Percentiles rank a stretch among this genome's conserved stretches.
phyloP scores from a whole-genome alignment of 768 basidiomycete species.

The Phlegmacium glaucopus region DNA sequence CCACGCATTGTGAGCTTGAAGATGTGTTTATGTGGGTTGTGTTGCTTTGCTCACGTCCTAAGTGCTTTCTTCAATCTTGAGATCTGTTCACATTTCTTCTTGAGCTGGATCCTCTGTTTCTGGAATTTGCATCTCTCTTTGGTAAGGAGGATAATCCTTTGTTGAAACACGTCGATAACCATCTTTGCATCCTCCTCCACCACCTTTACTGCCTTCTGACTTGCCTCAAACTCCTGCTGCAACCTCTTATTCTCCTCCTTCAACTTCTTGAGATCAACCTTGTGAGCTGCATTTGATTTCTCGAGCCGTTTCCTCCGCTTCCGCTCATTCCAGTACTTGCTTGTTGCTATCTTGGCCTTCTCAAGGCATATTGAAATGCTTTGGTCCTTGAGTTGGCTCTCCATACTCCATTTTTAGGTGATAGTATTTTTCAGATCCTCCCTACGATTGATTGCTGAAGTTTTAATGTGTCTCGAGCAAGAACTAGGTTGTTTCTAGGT shows the following conservation, averaged over 20 bases:
- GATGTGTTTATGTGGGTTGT: not conserved
- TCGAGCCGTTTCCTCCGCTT: not conserved
- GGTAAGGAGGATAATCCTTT: not conserved
- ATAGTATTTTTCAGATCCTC: not conserved
- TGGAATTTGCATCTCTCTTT: not conserved
- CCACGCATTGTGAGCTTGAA: not conserved
- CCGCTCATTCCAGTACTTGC: not conserved
- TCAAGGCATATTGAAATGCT: not conserved
- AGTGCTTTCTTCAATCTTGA: not conserved
- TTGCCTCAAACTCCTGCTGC: not conserved
- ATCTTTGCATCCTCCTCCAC: not conserved
- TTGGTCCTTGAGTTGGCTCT: not conserved
- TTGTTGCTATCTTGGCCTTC: not conserved
- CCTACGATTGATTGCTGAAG: not conserved
- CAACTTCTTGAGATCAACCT: not conserved
- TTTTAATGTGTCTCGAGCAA: not conserved
- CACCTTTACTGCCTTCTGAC: not conserved
- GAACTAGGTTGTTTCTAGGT: not conserved
- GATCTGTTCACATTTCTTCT: not conserved
- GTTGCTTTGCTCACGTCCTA: not conserved
- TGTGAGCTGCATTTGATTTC: not conserved
- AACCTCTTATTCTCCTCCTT: not conserved
- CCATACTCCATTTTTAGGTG: not conserved
- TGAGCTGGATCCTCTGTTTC: not conserved
- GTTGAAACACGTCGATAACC: not conserved